Conservation (phyloP, 257 asterid genomes). For the Anisodus tanguticus region DNA sequence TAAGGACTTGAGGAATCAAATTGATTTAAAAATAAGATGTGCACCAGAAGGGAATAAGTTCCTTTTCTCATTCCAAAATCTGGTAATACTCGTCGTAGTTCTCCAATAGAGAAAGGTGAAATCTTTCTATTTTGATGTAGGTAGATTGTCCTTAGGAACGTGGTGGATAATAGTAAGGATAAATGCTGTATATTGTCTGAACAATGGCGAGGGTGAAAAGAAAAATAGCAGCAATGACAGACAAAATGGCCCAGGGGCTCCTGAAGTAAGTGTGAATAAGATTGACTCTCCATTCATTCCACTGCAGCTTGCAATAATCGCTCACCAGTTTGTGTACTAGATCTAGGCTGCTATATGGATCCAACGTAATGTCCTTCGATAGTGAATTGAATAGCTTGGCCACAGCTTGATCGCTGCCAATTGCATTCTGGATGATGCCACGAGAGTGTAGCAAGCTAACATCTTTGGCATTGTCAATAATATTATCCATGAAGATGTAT, state of each 20-base stretch:
- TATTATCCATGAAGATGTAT: slow-evolving; percentile 61
- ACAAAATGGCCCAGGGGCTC: slow-evolving; percentile 62
- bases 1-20: slow-evolving; percentile 1
- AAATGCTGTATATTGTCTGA: slow-evolving; percentile 46
- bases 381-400: slow-evolving; percentile 58
- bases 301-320: slow-evolving; percentile 48
- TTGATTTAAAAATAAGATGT: not conserved
- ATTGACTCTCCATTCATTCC: slow-evolving; percentile 53
- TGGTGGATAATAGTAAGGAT: slow-evolving; percentile 37
- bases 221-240: slow-evolving; percentile 53
- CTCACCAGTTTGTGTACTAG: slow-evolving; percentile 43
- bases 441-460: slow-evolving; percentile 53
- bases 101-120: not conserved
- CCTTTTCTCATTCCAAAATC: not conserved
- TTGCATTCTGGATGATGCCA: slow-evolving; percentile 52
- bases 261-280: slow-evolving; percentile 59
- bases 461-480: slow-evolving; percentile 54
- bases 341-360: slow-evolving; percentile 46
- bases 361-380: slow-evolving; percentile 51
- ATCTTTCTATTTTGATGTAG: not conserved
- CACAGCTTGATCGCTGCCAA: slow-evolving; percentile 63
- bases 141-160: not conserved
- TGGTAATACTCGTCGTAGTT: not conserved
- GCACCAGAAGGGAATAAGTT: not conserved
- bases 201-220: slow-evolving; percentile 61